Conservation (phyloP, 352 stramenopile species). For the Pythium dissimile region DNA sequence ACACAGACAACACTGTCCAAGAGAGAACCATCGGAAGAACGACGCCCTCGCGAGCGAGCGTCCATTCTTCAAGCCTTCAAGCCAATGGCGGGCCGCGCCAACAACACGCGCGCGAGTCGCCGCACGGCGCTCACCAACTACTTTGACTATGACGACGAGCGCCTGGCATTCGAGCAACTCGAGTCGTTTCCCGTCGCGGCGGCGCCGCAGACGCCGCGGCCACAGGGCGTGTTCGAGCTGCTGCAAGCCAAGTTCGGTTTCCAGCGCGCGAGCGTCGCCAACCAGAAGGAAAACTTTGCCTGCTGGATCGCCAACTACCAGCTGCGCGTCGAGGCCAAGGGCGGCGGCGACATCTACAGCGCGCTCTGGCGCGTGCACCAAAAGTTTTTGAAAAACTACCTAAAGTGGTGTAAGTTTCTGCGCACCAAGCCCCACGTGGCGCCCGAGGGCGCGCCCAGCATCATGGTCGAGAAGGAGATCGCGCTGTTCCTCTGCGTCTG, state of each 20-base stretch:
- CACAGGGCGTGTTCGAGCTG: conserved; percentile 59
- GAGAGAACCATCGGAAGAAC: neutral
- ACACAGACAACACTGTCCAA: too few relatives aligned
- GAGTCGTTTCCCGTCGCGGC: conserved; percentile 49
- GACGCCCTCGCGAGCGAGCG: neutral
- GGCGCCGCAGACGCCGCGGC: conserved; percentile 18
- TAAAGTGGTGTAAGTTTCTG: conserved; percentile 94
- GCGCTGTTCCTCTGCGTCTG: conserved; percentile 80
- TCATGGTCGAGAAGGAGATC: conserved; percentile 64
- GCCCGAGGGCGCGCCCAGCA: conserved; percentile 31
- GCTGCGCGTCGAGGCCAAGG: conserved; percentile 52
- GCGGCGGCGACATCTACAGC: conserved; percentile 31
- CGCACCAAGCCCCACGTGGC: conserved; percentile 78
- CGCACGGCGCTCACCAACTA: conserved; percentile 76
- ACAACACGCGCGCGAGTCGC: conserved; percentile 30
- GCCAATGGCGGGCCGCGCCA: conserved; percentile 15
- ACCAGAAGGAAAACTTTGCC: conserved; percentile 85
- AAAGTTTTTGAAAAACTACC: conserved; percentile 91
- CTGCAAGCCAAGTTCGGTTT: conserved; percentile 84
- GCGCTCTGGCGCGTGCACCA: conserved; percentile 58
- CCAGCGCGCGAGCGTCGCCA: conserved; percentile 64
- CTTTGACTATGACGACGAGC: conserved; percentile 62
- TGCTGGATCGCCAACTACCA: conserved; percentile 86
- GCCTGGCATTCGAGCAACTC: conserved; percentile 48
- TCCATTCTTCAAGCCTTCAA: too few relatives aligned